phyloP scores from a whole-genome alignment of 2,329 filamentous ascomycete genomes.

The Claviceps digitariae region DNA sequence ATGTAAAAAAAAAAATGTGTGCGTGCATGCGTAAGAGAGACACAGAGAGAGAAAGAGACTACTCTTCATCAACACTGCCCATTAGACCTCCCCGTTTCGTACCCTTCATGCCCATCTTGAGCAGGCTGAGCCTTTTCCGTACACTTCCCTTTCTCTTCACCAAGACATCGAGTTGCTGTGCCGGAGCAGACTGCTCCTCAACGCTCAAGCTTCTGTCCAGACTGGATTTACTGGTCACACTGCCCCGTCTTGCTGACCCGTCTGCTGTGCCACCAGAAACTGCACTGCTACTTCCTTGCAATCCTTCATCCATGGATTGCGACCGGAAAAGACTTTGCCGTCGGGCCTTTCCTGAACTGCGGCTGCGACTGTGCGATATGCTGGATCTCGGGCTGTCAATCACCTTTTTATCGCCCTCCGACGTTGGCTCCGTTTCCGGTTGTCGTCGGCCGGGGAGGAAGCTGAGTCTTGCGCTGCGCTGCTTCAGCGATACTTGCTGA shows the following conservation, averaged over 20 bases:
- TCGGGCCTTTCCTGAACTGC: conserved; percentile 18
- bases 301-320: conserved; percentile 18
- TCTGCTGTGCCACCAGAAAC: background rate
- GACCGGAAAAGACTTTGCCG: conserved; percentile 33
- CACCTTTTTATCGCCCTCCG: conserved; percentile 14
- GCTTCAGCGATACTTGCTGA: conserved; percentile 37
- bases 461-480: conserved; percentile 40
- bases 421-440: conserved; percentile 23
- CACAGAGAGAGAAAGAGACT: conserved; percentile 6
- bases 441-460: conserved; percentile 39
- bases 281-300: conserved; percentile 2
- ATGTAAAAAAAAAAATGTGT: background rate
- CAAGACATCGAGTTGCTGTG: conserved; percentile 17
- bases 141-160: conserved; percentile 46
- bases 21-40: too few species aligned
- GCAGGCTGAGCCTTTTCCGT: conserved; percentile 63
- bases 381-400: conserved; percentile 19
- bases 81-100: conserved; percentile 40
- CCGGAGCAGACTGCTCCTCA: conserved; percentile 11
- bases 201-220: conserved; percentile 14
- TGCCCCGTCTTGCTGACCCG: conserved; percentile 10
- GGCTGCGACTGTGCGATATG: conserved; percentile 16
- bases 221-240: conserved; percentile 15
- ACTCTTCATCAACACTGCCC: conserved; percentile 44
- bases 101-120: conserved; percentile 60